These are phyloP conservation scores for Neckera pumila DNA, from an alignment of 225 moss, liverwort and hornwort species.

Conservation along the genomic window DNA sequence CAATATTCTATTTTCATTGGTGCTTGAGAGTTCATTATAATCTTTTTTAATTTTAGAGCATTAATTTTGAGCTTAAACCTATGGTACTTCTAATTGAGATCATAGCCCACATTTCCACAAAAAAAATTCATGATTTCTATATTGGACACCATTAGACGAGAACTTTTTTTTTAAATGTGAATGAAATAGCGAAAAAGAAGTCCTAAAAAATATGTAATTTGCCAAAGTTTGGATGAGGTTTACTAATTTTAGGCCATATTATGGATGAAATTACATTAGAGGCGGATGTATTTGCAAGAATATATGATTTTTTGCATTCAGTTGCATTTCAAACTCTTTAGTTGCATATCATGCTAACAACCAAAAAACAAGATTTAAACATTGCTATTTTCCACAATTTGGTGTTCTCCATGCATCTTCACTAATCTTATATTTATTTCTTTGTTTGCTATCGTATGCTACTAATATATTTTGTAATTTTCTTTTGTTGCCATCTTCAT, in stretches of 20 bases:
- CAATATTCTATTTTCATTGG: neutral
- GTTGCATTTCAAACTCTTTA: neutral
- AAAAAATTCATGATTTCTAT: neutral
- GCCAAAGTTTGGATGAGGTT: neutral
- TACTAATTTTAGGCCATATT: neutral
- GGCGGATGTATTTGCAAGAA: too few relatives aligned
- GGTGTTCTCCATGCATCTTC: rapidly evolving
- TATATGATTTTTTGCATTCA: neutral
- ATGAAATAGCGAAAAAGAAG: neutral
- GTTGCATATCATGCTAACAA: neutral
- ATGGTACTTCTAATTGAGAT: neutral
- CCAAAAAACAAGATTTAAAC: neutral
- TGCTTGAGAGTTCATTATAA: neutral
- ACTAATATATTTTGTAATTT: neutral
- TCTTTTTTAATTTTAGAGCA: neutral
- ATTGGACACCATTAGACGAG: neutral
- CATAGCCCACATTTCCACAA: neutral
- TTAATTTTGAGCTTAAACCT: neutral
- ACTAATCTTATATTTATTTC: neutral
- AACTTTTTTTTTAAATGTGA: too few relatives aligned
- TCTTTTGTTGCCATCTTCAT: neutral
- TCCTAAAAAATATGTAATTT: neutral
- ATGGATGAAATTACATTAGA: too few relatives aligned
- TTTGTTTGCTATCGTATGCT: rapidly evolving
- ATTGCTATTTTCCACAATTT: rapidly evolving